These are phyloP conservation scores for Apophysomyces ossiformis DNA, from an alignment of 371 early-diverging fungal species.

Conservation along the genomic window DNA sequence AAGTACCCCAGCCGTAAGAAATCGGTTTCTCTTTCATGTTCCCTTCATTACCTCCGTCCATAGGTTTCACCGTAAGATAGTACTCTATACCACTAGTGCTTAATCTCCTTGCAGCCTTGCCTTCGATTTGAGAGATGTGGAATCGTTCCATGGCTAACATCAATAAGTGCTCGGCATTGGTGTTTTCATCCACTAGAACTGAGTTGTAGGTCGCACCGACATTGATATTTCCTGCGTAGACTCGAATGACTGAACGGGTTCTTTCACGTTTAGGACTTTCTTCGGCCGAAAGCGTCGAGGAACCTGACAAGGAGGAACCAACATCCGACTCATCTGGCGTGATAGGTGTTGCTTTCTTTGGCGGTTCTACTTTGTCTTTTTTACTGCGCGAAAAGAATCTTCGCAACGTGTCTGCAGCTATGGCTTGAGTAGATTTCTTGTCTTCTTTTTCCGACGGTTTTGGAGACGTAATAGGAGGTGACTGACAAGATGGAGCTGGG, in stretches of 20 bases:
- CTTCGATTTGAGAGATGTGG: slow-evolving; percentile 53
- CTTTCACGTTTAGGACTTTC: slow-evolving; percentile 5
- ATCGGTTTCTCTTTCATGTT: background rate
- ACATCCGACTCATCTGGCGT: slow-evolving; percentile 11
- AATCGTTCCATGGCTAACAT: slow-evolving; percentile 62
- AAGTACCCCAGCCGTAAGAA: background rate
- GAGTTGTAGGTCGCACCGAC: slow-evolving; percentile 64
- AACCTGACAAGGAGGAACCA: slow-evolving; percentile 9
- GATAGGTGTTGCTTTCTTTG: background rate
- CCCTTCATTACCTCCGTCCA: slow-evolving; percentile 57
- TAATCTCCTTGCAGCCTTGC: slow-evolving; percentile 27
- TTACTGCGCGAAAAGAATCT: slow-evolving; percentile 42
- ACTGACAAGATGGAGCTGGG: slow-evolving; percentile 6
- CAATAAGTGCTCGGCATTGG: slow-evolving; percentile 61
- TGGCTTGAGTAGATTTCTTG: slow-evolving; percentile 8
- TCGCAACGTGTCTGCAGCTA: slow-evolving; percentile 27
- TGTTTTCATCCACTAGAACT: slow-evolving; percentile 56
- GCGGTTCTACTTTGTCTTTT: slow-evolving; percentile 25
- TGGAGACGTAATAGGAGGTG: slow-evolving; percentile 1
- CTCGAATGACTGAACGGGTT: slow-evolving; percentile 42
- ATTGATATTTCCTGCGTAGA: slow-evolving; percentile 67
- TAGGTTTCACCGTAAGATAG: slow-evolving; percentile 62
- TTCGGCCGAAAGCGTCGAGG: slow-evolving; percentile 5
- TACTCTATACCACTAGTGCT: slow-evolving; percentile 55
- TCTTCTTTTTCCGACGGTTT: slow-evolving; percentile 2